A percentile compares a stretch with the other conserved stretches of the same genome.
phyloP scores from a whole-genome alignment of 2,329 filamentous ascomycete species.

The Epichloe bromicola region DNA sequence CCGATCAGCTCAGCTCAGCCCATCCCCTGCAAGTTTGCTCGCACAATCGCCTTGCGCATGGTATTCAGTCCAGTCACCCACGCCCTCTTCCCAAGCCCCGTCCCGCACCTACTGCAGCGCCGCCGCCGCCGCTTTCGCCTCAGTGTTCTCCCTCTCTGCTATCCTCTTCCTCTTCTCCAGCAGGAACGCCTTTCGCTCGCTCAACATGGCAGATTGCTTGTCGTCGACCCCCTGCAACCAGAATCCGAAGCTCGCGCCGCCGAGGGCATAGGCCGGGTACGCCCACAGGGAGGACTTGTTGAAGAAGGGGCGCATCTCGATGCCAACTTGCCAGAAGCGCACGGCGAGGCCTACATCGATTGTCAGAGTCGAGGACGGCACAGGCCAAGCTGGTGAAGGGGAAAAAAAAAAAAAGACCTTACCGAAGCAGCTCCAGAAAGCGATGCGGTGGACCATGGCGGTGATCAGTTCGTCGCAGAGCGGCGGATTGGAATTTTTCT shows the following conservation, averaged over 20 bases:
- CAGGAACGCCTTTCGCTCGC: slow-evolving; percentile 65
- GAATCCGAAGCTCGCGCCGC: slow-evolving; percentile 89
- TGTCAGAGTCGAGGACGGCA: background rate
- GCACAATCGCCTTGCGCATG: background rate
- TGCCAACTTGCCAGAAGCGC: slow-evolving; percentile 91
- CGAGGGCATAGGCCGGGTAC: slow-evolving; percentile 77
- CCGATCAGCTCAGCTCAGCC: background rate
- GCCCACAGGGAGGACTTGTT: slow-evolving; percentile 73
- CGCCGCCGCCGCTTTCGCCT: background rate
- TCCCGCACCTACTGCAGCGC: background rate
- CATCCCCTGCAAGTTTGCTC: background rate
- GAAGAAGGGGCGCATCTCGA: slow-evolving; percentile 96
- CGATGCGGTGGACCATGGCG: slow-evolving; percentile 49
- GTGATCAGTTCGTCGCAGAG: slow-evolving; percentile 12
- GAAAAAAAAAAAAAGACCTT: slow-evolving; percentile 27
- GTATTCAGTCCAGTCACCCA: background rate
- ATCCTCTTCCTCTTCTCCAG: slow-evolving; percentile 79
- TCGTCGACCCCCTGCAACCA: slow-evolving; percentile 88
- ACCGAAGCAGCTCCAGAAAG: slow-evolving; percentile 92
- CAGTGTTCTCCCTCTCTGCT: slow-evolving; percentile 24
- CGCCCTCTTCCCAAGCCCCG: background rate
- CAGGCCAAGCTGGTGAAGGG: too few species aligned
- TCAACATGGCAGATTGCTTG: slow-evolving; percentile 62
- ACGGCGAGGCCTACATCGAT: slow-evolving; percentile 62
- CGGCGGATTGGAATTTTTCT: background rate